Evolutionary conservation across 163 green algal species (phyloP).

Genomic region (Smithsoniella earleae): DNA sequence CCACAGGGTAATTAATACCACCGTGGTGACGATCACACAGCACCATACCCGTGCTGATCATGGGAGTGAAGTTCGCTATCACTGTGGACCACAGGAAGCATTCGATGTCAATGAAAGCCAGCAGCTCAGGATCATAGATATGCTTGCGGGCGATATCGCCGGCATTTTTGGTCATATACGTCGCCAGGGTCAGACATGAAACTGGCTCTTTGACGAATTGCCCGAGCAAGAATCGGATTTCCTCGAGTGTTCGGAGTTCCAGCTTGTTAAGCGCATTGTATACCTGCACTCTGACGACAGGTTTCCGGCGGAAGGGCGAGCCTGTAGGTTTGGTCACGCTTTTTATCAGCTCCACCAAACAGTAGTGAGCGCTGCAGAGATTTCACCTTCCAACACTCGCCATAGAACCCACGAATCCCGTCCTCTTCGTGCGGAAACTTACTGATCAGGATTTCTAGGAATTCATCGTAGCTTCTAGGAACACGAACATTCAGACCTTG

Average conservation of each 20-base stretch:
- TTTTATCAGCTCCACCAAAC: slow-evolving; percentile 32
- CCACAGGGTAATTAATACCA: slow-evolving; percentile 91
- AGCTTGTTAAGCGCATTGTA: slow-evolving; percentile 68
- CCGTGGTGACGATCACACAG: slow-evolving; percentile 72
- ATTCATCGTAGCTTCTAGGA: slow-evolving; percentile 79
- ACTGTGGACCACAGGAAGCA: slow-evolving; percentile 93
- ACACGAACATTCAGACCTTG: slow-evolving; percentile 67
- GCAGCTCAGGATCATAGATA: slow-evolving; percentile 69
- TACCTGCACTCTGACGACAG: slow-evolving; percentile 37
- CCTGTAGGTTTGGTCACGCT: too few species aligned
- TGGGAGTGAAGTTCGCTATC: slow-evolving; percentile 71
- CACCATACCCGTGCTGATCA: slow-evolving; percentile 84
- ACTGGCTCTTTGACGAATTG: slow-evolving; percentile 78
- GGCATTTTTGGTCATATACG: slow-evolving; percentile 63
- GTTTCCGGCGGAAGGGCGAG: neutral
- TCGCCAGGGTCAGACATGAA: slow-evolving; percentile 76
- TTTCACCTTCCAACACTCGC: slow-evolving; percentile 73
- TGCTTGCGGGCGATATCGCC: slow-evolving; percentile 47
- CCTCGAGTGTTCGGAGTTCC: slow-evolving; percentile 53
- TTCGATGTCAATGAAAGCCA: slow-evolving; percentile 92
- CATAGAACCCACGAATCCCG: slow-evolving; percentile 86
- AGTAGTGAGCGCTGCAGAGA: neutral
- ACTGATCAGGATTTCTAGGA: slow-evolving; percentile 67
- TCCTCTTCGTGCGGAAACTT: slow-evolving; percentile 74
- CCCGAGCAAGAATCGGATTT: slow-evolving; percentile 43